phyloP scores from a whole-genome alignment of 2,329 filamentous ascomycete species.

The Penicillium rolfsii region DNA sequence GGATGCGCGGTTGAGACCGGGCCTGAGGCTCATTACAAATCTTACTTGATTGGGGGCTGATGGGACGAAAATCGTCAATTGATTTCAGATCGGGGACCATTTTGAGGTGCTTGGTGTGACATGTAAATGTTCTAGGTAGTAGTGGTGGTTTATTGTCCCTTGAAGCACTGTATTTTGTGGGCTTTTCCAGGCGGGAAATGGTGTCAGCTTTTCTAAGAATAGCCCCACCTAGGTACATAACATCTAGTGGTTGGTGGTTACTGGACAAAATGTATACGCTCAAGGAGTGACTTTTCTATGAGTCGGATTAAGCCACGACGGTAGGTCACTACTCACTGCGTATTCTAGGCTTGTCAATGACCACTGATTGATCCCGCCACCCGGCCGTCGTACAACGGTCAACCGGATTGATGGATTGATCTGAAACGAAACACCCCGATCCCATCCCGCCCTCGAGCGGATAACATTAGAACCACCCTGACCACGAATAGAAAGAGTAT shows the following conservation, averaged over 20 bases:
- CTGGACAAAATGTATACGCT: background rate
- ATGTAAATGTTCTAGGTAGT: background rate
- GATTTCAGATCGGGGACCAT: background rate
- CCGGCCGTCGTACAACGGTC: background rate
- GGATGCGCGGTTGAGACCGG: background rate
- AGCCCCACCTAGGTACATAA: background rate
- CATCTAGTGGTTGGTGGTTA: background rate
- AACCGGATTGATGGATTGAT: background rate
- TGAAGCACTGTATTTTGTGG: background rate
- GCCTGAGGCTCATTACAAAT: background rate
- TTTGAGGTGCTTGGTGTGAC: background rate
- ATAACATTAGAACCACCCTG: no score
- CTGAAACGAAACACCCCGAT: background rate
- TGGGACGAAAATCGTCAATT: background rate
- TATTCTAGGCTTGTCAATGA: no score
- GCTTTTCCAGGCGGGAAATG: background rate
- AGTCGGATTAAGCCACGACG: background rate
- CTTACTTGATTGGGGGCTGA: background rate
- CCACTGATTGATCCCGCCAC: background rate
- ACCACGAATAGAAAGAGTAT: background rate
- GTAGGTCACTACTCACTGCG: no score
- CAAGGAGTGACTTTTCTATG: background rate
- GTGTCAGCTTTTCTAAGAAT: conserved; percentile 3
- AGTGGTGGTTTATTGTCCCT: background rate
- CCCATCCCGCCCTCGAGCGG: background rate